A percentile compares a stretch with the other conserved stretches of the same genome.
Conservation (phyloP, 352 stramenopile genomes). For the Globisporangium okanoganense region DNA sequence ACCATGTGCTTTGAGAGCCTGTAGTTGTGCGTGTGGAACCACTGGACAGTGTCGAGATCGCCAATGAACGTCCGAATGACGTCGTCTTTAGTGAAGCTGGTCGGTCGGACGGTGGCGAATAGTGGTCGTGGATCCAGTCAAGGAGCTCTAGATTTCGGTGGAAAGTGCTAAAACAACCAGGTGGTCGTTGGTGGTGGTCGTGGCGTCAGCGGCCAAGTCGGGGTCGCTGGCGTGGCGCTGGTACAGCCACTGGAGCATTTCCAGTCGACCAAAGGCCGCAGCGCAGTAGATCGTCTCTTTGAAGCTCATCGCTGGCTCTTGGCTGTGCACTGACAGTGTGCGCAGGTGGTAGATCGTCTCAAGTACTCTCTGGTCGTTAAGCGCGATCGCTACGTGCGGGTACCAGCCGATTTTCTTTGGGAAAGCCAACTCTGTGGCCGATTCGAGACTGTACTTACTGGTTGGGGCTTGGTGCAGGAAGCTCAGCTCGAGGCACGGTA, state of each 20-base stretch:
- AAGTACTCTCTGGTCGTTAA: neutral
- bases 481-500: neutral
- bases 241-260: constrained; percentile 4
- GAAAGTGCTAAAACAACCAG: neutral
- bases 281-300: neutral
- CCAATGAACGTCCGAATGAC: neutral
- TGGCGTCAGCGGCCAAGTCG: neutral
- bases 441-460: neutral
- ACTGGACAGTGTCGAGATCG: neutral
- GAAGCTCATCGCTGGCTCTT: neutral
- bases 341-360: neutral
- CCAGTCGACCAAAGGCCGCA: neutral
- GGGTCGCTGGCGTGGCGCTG: neutral
- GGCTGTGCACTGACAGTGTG: neutral
- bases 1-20: neutral
- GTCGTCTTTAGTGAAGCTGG: neutral
- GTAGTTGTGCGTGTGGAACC: constrained; percentile 2
- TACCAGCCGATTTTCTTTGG: neutral
- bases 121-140: neutral
- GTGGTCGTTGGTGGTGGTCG: neutral
- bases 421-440: neutral
- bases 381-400: neutral
- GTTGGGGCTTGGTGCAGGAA: neutral
- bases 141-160: neutral
- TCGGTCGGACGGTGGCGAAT: neutral